Evolutionary conservation across 2,329 filamentous ascomycete species (phyloP).

Genomic region (Magnaporthales sp.): DNA sequence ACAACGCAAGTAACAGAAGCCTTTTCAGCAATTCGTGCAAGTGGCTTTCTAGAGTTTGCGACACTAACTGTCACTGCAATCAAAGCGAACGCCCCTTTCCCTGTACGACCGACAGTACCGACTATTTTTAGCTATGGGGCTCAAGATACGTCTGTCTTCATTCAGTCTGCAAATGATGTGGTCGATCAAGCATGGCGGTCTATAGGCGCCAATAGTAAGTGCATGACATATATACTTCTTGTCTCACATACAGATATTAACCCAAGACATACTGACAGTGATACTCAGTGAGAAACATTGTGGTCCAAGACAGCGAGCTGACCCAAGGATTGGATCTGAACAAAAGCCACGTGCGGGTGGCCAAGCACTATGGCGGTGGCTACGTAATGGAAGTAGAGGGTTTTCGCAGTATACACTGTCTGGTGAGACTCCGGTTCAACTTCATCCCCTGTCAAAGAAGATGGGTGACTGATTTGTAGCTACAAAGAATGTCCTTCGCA

Average conservation of each 20-base stretch:
- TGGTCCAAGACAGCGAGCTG: neutral
- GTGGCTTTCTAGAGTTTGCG: neutral
- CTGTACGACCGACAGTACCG: neutral
- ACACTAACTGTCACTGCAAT: neutral
- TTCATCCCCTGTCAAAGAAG: neutral
- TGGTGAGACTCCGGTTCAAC: slow-evolving; percentile 21
- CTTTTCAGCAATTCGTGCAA: neutral
- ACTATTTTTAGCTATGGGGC: neutral
- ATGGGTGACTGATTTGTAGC: neutral
- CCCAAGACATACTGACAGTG: neutral
- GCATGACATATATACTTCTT: neutral
- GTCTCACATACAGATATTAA: neutral
- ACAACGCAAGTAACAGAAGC: neutral
- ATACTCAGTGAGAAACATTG: neutral
- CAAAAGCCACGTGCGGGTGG: slow-evolving; percentile 40
- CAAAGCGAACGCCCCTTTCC: neutral
- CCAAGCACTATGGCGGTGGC: slow-evolving; percentile 40
- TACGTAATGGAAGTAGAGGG: slow-evolving; percentile 39
- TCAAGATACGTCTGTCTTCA: neutral
- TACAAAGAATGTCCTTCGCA: neutral
- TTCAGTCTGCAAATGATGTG: neutral
- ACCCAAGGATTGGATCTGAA: slow-evolving; percentile 9
- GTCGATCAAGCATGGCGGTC: neutral
- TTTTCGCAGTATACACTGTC: slow-evolving; percentile 39
- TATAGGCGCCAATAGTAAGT: slow-evolving; percentile 1